These are phyloP conservation scores for Solanum paucissectum DNA, from an alignment of 257 asterid genomes.

Conservation along the genomic window DNA sequence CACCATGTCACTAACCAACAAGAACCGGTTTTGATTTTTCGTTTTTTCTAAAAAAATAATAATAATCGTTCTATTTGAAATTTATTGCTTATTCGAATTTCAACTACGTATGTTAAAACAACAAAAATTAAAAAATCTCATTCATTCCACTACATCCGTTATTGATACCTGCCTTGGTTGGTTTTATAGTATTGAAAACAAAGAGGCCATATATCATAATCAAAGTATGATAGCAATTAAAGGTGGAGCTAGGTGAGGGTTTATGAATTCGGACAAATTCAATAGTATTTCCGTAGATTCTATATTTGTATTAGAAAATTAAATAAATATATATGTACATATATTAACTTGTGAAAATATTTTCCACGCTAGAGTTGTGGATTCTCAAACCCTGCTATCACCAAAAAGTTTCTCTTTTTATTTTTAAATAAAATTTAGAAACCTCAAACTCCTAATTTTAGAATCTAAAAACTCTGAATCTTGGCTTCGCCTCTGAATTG, in stretches of 20 bases:
- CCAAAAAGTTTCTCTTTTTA: background rate
- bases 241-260: background rate
- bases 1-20: background rate
- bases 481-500: fast-evolving
- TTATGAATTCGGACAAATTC: no score
- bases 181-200: background rate
- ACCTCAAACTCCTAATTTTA: no score
- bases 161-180: background rate
- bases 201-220: background rate
- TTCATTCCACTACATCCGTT: background rate
- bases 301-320: no score
- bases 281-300: fast-evolving
- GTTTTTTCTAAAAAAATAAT: no score
- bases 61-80: background rate
- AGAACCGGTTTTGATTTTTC: background rate
- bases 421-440: no score
- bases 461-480: no score
- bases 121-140: background rate
- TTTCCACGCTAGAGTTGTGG: background rate
- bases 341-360: background rate
- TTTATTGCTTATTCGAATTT: background rate
- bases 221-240: background rate
- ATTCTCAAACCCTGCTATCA: background rate
- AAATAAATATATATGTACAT: no score
- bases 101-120: background rate